phyloP scores from a whole-genome alignment of 2,329 filamentous ascomycete species.

The Aspergillus sp. region DNA sequence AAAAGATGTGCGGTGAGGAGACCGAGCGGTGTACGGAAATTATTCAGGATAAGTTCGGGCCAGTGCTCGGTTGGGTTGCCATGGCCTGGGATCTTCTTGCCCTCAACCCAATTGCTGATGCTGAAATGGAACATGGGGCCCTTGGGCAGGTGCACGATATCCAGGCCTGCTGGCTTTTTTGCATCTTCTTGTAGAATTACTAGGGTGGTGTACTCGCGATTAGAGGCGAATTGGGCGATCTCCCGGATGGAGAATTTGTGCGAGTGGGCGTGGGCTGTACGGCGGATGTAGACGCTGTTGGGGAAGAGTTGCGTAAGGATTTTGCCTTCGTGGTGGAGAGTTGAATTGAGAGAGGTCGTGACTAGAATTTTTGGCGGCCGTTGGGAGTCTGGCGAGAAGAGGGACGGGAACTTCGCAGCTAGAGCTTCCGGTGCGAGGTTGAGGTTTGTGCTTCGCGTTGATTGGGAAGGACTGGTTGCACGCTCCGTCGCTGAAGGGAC shows the following conservation, averaged over 20 bases:
- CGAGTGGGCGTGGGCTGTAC: slow-evolving; percentile 77
- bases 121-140: slow-evolving; percentile 93
- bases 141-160: slow-evolving; percentile 76
- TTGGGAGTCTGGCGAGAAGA: slow-evolving; percentile 55
- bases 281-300: slow-evolving; percentile 75
- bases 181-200: slow-evolving; percentile 85
- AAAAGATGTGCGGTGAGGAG: slow-evolving; percentile 84
- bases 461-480: slow-evolving; percentile 56
- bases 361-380: slow-evolving; percentile 80
- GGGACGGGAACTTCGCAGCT: slow-evolving; percentile 59
- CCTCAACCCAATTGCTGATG: slow-evolving; percentile 87
- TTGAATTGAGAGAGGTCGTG: slow-evolving; percentile 87
- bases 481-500: slow-evolving; percentile 46
- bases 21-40: slow-evolving; percentile 91
- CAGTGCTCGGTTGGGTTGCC: slow-evolving; percentile 87
- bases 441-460: slow-evolving; percentile 59
- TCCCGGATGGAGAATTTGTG: slow-evolving; percentile 92
- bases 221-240: slow-evolving; percentile 80
- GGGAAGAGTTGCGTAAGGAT: slow-evolving; percentile 81
- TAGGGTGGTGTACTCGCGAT: slow-evolving; percentile 79
- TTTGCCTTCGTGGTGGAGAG: slow-evolving; percentile 78
- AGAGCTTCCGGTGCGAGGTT: slow-evolving; percentile 62
- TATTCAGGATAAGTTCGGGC: slow-evolving; percentile 87
- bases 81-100: slow-evolving; percentile 83
- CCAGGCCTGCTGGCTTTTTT: slow-evolving; percentile 79